Evolutionary conservation across 1,284 basidiomycete species (phyloP).

Genomic region (Tausonia pullulans): DNA sequence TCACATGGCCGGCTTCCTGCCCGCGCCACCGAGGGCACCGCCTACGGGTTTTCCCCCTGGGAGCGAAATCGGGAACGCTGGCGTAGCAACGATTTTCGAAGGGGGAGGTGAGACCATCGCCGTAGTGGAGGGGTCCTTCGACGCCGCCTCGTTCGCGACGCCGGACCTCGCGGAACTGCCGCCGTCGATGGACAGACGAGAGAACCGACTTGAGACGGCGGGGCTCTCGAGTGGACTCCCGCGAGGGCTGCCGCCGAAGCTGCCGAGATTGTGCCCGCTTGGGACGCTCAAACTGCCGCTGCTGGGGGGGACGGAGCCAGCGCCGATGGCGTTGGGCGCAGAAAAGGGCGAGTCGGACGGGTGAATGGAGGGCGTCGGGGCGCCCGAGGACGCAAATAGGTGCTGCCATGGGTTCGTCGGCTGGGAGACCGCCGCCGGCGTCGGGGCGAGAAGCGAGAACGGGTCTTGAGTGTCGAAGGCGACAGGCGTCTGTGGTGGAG

Average conservation of each 20-base stretch:
- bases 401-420: conserved; percentile 29
- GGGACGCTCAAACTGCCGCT: background rate
- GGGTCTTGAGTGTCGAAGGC: too few species aligned
- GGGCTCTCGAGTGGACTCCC: background rate
- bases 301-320: background rate
- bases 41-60: background rate
- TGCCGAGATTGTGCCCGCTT: background rate
- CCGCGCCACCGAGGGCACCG: background rate
- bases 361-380: conserved; percentile 33
- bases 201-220: background rate
- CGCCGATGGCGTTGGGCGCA: background rate
- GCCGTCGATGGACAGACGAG: background rate
- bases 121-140: background rate
- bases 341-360: conserved; percentile 19
- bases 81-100: background rate
- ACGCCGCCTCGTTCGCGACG: too few species aligned
- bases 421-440: background rate
- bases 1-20: background rate
- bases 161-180: background rate
- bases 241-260: background rate
- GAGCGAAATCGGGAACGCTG: background rate
- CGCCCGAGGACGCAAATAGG: conserved; percentile 32
- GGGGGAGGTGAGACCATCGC: background rate
- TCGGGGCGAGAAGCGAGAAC: background rate
- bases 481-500: too few species aligned